Percentiles rank a stretch among this genome's conserved stretches.
These are phyloP conservation scores for Populus euphratica DNA, from an alignment of 345 rosid species.

Conservation along the genomic window DNA sequence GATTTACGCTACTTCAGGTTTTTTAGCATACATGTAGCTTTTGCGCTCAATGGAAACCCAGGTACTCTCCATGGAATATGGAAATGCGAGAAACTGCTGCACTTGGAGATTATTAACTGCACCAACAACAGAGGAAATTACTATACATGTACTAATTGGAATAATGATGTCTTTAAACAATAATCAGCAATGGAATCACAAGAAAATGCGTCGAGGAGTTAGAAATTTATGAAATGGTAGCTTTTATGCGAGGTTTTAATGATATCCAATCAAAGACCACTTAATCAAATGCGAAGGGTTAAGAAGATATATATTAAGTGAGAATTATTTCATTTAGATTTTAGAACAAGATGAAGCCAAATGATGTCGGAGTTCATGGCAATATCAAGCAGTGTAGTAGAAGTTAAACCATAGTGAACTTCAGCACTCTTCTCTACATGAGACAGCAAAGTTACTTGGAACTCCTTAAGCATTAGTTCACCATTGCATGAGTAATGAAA, in stretches of 20 bases:
- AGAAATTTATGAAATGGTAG: background rate
- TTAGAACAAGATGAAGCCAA: too few species aligned
- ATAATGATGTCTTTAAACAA: background rate
- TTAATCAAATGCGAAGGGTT: too few species aligned
- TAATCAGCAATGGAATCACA: background rate
- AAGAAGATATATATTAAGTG: too few species aligned
- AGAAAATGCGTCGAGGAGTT: background rate
- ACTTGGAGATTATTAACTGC: slow-evolving; percentile 19
- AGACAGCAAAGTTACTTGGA: too few species aligned
- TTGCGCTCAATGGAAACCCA: background rate
- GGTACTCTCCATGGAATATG: slow-evolving; percentile 8
- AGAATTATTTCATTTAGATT: too few species aligned
- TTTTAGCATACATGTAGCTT: slow-evolving; percentile 11
- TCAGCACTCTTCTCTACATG: too few species aligned
- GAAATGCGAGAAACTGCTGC: background rate
- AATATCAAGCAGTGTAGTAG: too few species aligned
- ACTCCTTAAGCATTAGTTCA: too few species aligned
- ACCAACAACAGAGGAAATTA: background rate
- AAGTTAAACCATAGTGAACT: too few species aligned
- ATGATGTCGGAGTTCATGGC: too few species aligned
- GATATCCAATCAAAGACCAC: background rate
- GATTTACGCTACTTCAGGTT: slow-evolving; percentile 8
- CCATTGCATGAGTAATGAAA: too few species aligned
- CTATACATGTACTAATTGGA: background rate
- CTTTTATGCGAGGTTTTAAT: background rate